Evolutionary conservation across 805 yeast species (phyloP).

Genomic region (Cyberlindnera meyerae): DNA sequence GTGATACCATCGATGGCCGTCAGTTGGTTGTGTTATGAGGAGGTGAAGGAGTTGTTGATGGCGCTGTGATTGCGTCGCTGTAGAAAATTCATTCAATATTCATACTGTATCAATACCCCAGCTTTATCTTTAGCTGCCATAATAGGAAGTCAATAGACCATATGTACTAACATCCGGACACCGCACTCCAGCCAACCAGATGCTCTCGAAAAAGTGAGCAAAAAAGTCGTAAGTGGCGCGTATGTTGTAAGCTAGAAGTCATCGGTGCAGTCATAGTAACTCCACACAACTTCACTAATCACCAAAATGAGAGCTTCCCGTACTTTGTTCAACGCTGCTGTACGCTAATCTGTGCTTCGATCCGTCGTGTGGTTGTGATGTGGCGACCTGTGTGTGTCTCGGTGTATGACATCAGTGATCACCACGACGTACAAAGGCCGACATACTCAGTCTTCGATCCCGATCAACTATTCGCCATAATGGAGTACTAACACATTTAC

Average conservation of each 20-base stretch:
- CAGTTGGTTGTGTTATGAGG: constrained; percentile 84
- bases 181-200: constrained; percentile 16
- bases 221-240: constrained; percentile 8
- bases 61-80: too few species aligned
- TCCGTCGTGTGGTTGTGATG: not conserved
- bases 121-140: constrained; percentile 1
- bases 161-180: constrained; percentile 5
- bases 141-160: constrained; percentile 8
- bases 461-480: too few species aligned
- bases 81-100: too few species aligned
- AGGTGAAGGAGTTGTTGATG: constrained; percentile 44
- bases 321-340: constrained; percentile 42
- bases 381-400: too few species aligned
- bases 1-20: constrained; percentile 96
- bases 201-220: constrained; percentile 5
- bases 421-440: too few species aligned
- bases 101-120: too few species aligned
- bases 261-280: too few species aligned
- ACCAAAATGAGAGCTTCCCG: constrained; percentile 45
- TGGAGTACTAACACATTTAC: constrained; percentile 13
- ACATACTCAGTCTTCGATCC: too few species aligned
- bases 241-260: too few species aligned
- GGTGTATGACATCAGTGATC: too few species aligned
- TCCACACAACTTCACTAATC: not conserved
- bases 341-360: constrained; percentile 26